A percentile compares a stretch with the other conserved stretches of the same genome.
Evolutionary conservation across 2,329 filamentous ascomycete genomes (phyloP).

Genomic region (Graphilbum fragrans): DNA sequence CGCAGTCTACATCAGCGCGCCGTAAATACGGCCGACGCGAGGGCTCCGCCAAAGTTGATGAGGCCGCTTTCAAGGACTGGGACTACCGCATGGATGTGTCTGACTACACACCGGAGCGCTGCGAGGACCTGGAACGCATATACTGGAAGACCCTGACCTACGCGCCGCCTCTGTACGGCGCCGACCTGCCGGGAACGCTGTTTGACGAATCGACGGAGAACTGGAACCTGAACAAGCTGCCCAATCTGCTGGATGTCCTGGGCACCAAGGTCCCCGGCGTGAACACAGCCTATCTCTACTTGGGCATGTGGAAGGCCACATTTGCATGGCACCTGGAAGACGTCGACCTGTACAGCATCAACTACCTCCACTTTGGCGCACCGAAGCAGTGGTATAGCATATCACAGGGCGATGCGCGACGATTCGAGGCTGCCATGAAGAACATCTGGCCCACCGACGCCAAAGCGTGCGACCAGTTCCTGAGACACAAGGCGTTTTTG

Average conservation of each 20-base stretch:
- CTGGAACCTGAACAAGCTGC: constrained; percentile 93
- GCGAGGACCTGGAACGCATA: constrained; percentile 82
- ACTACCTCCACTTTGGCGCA: constrained; percentile 96
- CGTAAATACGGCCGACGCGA: constrained; percentile 78
- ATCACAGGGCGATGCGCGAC: constrained; percentile 83
- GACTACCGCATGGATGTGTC: constrained; percentile 82
- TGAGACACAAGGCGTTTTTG: constrained; percentile 94
- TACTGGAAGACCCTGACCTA: constrained; percentile 98
- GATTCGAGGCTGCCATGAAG: constrained; percentile 92
- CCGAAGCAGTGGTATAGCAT: constrained; percentile 99
- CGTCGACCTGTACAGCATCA: constrained; percentile 98
- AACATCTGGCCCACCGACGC: constrained; percentile 89
- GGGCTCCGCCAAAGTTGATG: constrained; percentile 68
- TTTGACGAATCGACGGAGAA: constrained; percentile 74
- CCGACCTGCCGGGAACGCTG: constrained; percentile 89
- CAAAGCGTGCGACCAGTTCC: constrained; percentile 90
- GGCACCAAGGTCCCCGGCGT: constrained; percentile 95
- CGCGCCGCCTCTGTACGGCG: constrained; percentile 87
- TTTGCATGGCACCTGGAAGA: constrained; percentile 99
- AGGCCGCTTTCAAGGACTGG: constrained; percentile 81
- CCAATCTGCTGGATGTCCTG: constrained; percentile 84
- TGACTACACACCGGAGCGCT: constrained; percentile 82
- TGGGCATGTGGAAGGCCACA: constrained; percentile 99
- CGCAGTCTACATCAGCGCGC: constrained; percentile 71
- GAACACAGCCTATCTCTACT: constrained; percentile 93